Evolutionary conservation across 345 rosid genomes (phyloP), one percentile per base, ranked within the genome.

Genomic region (Kandelia obovata): DNA sequence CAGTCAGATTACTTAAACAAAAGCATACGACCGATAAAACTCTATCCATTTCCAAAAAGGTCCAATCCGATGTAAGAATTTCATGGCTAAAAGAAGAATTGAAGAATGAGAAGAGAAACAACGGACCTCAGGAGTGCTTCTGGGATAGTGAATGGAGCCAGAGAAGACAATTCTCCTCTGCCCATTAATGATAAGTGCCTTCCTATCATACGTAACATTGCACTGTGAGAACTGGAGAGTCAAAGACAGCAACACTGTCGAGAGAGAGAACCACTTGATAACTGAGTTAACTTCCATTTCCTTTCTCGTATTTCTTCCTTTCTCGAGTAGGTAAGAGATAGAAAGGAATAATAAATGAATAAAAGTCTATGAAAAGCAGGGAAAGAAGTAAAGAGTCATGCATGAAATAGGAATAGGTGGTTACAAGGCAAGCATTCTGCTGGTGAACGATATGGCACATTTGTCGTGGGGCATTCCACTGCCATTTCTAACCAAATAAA

Each of bases 61-160:
- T 11, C 49, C 49, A 61, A 5, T 30, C 4, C 2, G 23, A 1
- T 10, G 0, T 56, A 47, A 28, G 8, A 51, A 32, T 61, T n/a
- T n/a, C 21, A 55, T 9, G 65, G 55, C 1, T 69, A 65, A 23
- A 56, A 58, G 28, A 25, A 43, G 17, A 43, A 43, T 13, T 19
- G 0, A 43, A 15, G 21, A 63, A 70, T 62, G 19, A n/a, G 1
- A 32, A 49, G 34, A 58, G 11, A 15, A 47, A 13, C 23, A 17
- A 6, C 11, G 21, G 30, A 86, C 89, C 80, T 86, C 58, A 23
- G 82, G 90, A 5, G 85, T 77, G 82, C 90, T 88, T 81, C 93
- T 83, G 23, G 93, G 93, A 61, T 88, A 88, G 75, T 86, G 90
- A 56, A 88, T 86, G 55, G 93, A 88, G 67, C 89, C 87, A 62